Evolutionary conservation across 2,329 filamentous ascomycete species (phyloP).

Genomic region (Graphilbum fragrans): DNA sequence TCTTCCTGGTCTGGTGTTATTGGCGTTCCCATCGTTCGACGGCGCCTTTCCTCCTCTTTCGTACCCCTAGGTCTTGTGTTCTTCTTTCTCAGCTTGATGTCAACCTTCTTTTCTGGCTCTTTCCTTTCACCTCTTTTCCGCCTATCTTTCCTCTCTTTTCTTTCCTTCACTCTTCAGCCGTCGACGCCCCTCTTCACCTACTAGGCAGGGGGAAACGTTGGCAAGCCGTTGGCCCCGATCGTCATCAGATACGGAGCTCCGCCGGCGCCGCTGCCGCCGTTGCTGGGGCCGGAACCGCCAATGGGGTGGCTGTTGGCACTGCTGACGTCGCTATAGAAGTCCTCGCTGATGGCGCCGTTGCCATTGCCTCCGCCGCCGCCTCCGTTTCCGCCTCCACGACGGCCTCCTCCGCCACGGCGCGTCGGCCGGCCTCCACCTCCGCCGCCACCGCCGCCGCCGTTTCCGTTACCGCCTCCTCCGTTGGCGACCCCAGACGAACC

Average conservation of each 20-base stretch:
- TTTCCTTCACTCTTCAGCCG: no score
- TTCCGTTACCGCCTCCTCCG: conserved; percentile 14
- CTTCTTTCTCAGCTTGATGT: no score
- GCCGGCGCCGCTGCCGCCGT: conserved; percentile 9
- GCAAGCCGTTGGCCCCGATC: conserved; percentile 35
- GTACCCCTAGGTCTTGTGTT: no score
- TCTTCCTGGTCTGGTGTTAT: no score
- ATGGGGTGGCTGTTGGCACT: conserved; percentile 10
- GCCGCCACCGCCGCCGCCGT: conserved; percentile 6
- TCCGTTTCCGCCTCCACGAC: conserved; percentile 11
- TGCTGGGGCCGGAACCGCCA: conserved; percentile 12
- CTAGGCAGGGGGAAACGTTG: conserved; percentile 33
- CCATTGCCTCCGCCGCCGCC: conserved; percentile 1
- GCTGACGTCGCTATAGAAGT: conserved; percentile 11
- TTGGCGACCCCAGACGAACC: conserved; percentile 7
- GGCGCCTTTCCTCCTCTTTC: no score
- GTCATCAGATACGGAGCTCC: conserved; percentile 22
- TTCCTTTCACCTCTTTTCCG: no score
- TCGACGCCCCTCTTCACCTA: no score
- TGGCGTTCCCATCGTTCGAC: no score
- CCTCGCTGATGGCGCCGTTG: conserved; percentile 11
- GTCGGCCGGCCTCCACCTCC: conserved; percentile 11
- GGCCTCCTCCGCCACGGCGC: conserved; percentile 7
- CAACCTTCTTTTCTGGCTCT: no score
- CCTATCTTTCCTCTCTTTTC: no score